phyloP scores from a whole-genome alignment of 2,329 filamentous ascomycete genomes.

The Diaporthe vaccinii region DNA sequence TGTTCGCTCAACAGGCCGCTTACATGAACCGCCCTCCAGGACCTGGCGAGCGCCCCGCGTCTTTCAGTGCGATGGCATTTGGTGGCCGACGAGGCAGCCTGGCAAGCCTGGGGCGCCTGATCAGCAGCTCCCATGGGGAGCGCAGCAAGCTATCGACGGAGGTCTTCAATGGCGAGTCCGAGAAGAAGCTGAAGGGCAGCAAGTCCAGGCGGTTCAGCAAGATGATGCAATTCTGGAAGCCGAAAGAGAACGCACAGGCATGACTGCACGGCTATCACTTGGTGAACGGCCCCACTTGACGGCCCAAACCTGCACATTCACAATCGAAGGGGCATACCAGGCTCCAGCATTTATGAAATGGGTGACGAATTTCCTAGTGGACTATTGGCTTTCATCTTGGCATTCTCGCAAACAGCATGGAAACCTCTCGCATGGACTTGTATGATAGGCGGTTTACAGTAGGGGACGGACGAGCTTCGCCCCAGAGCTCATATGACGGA shows the following conservation, averaged over 20 bases:
- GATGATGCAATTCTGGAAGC: slow-evolving; percentile 85
- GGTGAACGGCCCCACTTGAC: not conserved
- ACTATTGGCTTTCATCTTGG: slow-evolving; percentile 13
- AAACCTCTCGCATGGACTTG: slow-evolving; percentile 15
- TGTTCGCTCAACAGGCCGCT: slow-evolving; percentile 57
- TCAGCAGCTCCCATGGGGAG: slow-evolving; percentile 81
- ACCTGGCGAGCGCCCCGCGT: slow-evolving; percentile 71
- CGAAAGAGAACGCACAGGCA: slow-evolving; percentile 56
- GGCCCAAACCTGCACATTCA: not conserved
- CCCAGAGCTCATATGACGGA: slow-evolving; percentile 2
- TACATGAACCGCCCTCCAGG: slow-evolving; percentile 63
- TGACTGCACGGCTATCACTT: not conserved
- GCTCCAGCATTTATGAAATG: slow-evolving; percentile 12
- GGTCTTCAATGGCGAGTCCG: slow-evolving; percentile 68
- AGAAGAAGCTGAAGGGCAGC: slow-evolving; percentile 70
- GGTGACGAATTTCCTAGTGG: slow-evolving; percentile 23
- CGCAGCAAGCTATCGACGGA: slow-evolving; percentile 82
- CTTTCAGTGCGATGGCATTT: slow-evolving; percentile 72
- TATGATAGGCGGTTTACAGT: slow-evolving; percentile 25
- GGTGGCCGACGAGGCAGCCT: slow-evolving; percentile 82
- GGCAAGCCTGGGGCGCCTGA: slow-evolving; percentile 81
- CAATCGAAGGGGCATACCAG: not conserved
- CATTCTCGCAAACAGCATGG: slow-evolving; percentile 17
- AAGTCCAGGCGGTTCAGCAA: slow-evolving; percentile 79
- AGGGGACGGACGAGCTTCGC: not conserved